phyloP scores from a whole-genome alignment of 2,329 filamentous ascomycete species.

The Pseudogymnoascus pannorum region DNA sequence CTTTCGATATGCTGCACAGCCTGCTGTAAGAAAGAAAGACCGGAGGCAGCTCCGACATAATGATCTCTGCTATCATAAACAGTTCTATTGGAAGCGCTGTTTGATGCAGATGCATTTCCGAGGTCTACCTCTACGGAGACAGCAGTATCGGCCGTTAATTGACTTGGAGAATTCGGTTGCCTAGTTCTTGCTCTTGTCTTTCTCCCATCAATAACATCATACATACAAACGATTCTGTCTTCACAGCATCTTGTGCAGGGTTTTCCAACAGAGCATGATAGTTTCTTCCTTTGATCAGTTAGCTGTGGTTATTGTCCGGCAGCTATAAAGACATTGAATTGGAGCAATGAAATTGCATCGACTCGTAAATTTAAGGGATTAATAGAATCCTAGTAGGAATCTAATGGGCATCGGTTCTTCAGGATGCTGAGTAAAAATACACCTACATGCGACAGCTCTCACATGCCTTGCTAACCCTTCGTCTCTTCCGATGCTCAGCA shows the following conservation, averaged over 20 bases:
- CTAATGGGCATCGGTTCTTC: neutral
- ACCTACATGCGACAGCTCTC: slow-evolving; percentile 15
- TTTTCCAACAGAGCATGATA: neutral
- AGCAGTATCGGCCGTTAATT: neutral
- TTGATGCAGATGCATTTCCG: neutral
- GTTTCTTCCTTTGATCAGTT: neutral
- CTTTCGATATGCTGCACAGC: slow-evolving; percentile 45
- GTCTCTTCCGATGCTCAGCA: slow-evolving; percentile 9
- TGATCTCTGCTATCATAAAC: slow-evolving; percentile 38
- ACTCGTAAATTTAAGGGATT: neutral
- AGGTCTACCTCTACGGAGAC: neutral
- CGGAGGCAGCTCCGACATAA: slow-evolving; percentile 48
- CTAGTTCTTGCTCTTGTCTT: slow-evolving; percentile 21
- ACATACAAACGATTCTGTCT: neutral
- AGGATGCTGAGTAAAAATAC: neutral
- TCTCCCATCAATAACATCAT: slow-evolving; percentile 1
- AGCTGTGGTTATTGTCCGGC: neutral
- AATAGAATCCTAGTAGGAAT: neutral
- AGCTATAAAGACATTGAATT: neutral
- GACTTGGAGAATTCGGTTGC: neutral
- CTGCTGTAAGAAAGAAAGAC: slow-evolving; percentile 47
- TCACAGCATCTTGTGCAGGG: slow-evolving; percentile 4
- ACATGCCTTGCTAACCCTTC: slow-evolving; percentile 16
- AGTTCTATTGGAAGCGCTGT: neutral
- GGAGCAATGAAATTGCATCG: neutral